Evolutionary conservation across 805 yeast species (phyloP), one percentile per base, ranked within the genome.

Genomic region (Candida golubevii): DNA sequence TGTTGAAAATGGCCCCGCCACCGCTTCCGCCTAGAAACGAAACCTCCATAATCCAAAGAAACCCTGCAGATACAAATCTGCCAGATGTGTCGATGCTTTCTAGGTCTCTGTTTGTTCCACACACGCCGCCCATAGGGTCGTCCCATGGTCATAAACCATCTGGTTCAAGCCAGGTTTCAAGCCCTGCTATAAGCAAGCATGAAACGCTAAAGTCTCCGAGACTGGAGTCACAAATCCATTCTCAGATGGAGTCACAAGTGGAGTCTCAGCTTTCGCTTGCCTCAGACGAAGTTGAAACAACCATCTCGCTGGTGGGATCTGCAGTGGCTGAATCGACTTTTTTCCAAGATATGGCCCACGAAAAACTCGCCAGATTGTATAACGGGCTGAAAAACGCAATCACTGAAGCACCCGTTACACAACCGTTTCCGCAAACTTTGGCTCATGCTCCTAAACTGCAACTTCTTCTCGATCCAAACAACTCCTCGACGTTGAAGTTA

Each of bases 351-450:
- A 41, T 11, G 43, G 56, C 31, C 55, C 55, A 36, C 42, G 54
- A 35, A 10, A 51, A 55, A 29, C 48, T 69, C 33, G 41, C 48
- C 10, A 60, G 55, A 35, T 36, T 67, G 11, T 69, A 67, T 46
- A 70, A 69, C 49, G 42, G 53, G 8, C 50, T 58, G 35, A 70
- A 70, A 45, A 69, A 69, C 46, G 60, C 60, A 6, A 67, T 69
- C 39, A 54, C 50, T 5, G 42, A 34, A 13, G 62, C 67, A 12
- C 75, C 74, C 3, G 47, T 64, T 1, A 46, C 26, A 26, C 33
- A 55, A 0, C 33, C 37, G 6, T 7, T 8, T 2, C 23, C 11
- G 13, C 26, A 30, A 10, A 6, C 14, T n/a, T 15, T 28, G 13
- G 8, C 15, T 10, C 26, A 35, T 26, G 2, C n/a, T 14, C 26